Evolutionary conservation across 345 rosid genomes (phyloP).

Genomic region (Salix brachista): DNA sequence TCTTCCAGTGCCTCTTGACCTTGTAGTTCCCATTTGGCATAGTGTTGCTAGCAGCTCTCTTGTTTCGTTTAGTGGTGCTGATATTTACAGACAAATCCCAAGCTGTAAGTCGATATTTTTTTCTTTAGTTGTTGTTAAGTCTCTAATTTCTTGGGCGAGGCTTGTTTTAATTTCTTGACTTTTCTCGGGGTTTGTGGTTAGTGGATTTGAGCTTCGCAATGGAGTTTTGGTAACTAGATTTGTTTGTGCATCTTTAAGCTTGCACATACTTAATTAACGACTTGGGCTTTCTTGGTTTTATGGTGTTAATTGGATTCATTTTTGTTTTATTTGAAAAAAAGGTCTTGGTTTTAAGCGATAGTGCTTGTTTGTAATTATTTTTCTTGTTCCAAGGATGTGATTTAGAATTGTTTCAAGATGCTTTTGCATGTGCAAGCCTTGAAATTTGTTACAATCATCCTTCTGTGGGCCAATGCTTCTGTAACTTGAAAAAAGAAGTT

Average conservation of each 20-base stretch:
- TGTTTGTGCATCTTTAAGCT: neutral
- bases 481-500: neutral
- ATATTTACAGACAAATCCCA: constrained; percentile 14
- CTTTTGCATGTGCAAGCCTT: too few species aligned
- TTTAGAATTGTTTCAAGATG: too few species aligned
- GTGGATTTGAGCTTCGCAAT: neutral
- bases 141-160: neutral
- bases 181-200: neutral
- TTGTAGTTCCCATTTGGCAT: constrained; percentile 44
- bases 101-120: constrained; percentile 20
- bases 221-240: neutral
- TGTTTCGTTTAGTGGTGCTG: constrained; percentile 1
- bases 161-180: neutral
- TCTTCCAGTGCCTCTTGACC: constrained; percentile 45
- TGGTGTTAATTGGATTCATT: neutral
- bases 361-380: too few species aligned
- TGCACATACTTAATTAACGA: neutral
- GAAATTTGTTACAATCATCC: too few species aligned
- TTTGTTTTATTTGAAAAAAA: too few species aligned
- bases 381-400: too few species aligned
- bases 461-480: neutral
- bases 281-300: neutral
- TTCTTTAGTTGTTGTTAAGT: neutral
- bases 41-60: constrained; percentile 32
- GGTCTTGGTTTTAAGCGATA: too few species aligned